These are phyloP conservation scores for Diplogelasinospora grovesii DNA, from an alignment of 495 filamentous ascomycete genomes.

Conservation along the genomic window DNA sequence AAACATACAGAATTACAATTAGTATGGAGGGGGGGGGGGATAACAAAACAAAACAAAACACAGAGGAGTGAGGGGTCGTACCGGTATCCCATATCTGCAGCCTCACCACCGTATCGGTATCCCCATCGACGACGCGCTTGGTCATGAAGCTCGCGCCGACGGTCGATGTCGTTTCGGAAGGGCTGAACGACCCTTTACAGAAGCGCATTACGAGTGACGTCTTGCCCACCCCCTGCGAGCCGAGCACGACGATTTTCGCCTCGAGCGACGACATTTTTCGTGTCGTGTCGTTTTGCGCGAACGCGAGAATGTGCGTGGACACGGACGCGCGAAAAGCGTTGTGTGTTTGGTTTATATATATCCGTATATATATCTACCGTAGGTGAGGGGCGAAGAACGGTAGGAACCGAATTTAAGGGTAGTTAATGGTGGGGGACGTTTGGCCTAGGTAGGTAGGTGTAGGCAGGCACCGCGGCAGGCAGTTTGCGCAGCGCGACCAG, in stretches of 20 bases:
- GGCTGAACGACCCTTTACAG: constrained; percentile 72
- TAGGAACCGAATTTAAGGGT: too few relatives aligned
- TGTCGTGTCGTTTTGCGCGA: constrained; percentile 15
- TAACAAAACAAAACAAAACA: constrained; percentile 1
- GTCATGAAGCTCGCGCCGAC: constrained; percentile 93
- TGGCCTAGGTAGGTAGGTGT: too few relatives aligned
- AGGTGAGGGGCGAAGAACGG: too few relatives aligned
- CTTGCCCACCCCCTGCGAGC: constrained; percentile 91
- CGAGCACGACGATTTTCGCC: constrained; percentile 88
- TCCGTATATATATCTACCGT: too few relatives aligned
- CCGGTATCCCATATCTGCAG: constrained; percentile 88
- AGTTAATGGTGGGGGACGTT: too few relatives aligned
- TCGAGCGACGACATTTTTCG: constrained; percentile 68
- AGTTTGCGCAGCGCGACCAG: too few relatives aligned
- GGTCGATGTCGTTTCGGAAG: constrained; percentile 63
- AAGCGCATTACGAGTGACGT: constrained; percentile 86
- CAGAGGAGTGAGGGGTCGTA: constrained; percentile 12
- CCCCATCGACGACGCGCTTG: constrained; percentile 80
- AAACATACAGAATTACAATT: not conserved
- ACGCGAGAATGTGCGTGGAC: too few relatives aligned
- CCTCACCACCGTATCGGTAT: constrained; percentile 70
- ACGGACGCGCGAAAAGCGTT: too few relatives aligned
- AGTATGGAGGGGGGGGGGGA: not conserved
- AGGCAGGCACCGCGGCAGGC: too few relatives aligned
- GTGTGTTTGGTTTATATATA: too few relatives aligned